These are phyloP conservation scores for Penicillium hordei DNA, from an alignment of 2,329 filamentous ascomycete species.

Conservation along the genomic window DNA sequence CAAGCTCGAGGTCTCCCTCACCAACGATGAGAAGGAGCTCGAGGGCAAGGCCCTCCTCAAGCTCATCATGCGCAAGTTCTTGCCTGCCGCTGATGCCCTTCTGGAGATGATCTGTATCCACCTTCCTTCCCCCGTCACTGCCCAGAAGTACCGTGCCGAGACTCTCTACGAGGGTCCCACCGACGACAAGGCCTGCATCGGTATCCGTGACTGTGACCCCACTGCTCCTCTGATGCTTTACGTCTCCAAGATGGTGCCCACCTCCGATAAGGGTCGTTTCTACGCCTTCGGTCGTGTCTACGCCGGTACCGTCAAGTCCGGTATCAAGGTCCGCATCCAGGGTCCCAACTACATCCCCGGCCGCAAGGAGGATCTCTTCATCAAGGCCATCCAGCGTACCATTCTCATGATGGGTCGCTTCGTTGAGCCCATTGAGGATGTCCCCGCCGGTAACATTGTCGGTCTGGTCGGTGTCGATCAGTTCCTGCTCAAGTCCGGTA, in stretches of 20 bases:
- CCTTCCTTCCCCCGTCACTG: constrained; percentile 90
- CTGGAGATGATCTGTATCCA: constrained; percentile 99
- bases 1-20: constrained; percentile 95
- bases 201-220: constrained; percentile 97
- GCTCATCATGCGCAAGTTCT: constrained; percentile 97
- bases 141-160: constrained; percentile 97
- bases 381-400: constrained; percentile 99
- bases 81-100: constrained; percentile 95
- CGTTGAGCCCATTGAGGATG: constrained; percentile 98
- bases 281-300: constrained; percentile 99
- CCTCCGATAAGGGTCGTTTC: constrained; percentile 99
- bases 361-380: constrained; percentile 98
- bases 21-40: constrained; percentile 80
- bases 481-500: constrained; percentile 99
- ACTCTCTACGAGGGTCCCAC: constrained; percentile 96
- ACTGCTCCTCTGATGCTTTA: constrained; percentile 99
- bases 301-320: constrained; percentile 94
- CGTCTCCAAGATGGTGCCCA: constrained; percentile 99
- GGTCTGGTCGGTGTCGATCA: constrained; percentile 99
- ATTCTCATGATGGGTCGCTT: constrained; percentile 99
- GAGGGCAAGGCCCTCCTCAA: constrained; percentile 98
- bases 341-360: constrained; percentile 97
- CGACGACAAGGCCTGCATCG: constrained; percentile 89
- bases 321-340: constrained; percentile 99
- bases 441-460: constrained; percentile 99